Evolutionary conservation across 345 rosid species (phyloP).

Genomic region (Bruguiera sexangula): DNA sequence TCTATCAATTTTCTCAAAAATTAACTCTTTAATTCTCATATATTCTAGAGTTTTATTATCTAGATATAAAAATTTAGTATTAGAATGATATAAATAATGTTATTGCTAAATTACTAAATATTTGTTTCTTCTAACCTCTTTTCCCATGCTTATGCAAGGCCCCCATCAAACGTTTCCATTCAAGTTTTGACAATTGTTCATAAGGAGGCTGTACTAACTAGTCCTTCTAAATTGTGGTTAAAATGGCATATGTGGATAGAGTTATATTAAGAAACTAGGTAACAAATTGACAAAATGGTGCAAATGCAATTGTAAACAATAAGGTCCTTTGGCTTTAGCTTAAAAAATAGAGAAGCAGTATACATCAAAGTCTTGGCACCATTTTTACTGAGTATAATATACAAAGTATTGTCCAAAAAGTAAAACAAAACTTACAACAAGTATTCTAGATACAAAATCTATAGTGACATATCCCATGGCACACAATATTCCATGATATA

Average conservation of each 20-base stretch:
- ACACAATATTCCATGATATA: slow-evolving; percentile 67
- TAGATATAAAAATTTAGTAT: too few species aligned
- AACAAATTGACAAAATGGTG: not conserved
- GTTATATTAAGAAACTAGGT: not conserved
- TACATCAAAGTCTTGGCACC: not conserved
- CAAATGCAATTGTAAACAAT: not conserved
- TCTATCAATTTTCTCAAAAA: too few species aligned
- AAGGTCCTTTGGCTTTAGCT: not conserved
- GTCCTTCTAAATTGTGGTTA: not conserved
- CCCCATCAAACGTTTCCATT: not conserved
- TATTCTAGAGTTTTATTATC: too few species aligned
- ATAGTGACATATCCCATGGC: slow-evolving; percentile 78
- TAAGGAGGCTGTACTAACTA: not conserved
- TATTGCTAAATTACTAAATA: too few species aligned
- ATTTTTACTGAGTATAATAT: not conserved
- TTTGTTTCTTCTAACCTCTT: too few species aligned
- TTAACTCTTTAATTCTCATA: too few species aligned
- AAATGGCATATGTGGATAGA: not conserved
- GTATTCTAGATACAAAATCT: slow-evolving; percentile 49
- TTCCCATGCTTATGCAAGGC: too few species aligned
- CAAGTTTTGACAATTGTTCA: not conserved
- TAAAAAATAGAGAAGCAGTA: not conserved
- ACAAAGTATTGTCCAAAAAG: not conserved
- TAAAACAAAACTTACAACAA: slow-evolving; percentile 51
- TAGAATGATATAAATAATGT: too few species aligned